A percentile compares a stretch with the other conserved stretches of the same genome.
phyloP scores from a whole-genome alignment of 768 basidiomycete species.

The Trametopsis cervina region DNA sequence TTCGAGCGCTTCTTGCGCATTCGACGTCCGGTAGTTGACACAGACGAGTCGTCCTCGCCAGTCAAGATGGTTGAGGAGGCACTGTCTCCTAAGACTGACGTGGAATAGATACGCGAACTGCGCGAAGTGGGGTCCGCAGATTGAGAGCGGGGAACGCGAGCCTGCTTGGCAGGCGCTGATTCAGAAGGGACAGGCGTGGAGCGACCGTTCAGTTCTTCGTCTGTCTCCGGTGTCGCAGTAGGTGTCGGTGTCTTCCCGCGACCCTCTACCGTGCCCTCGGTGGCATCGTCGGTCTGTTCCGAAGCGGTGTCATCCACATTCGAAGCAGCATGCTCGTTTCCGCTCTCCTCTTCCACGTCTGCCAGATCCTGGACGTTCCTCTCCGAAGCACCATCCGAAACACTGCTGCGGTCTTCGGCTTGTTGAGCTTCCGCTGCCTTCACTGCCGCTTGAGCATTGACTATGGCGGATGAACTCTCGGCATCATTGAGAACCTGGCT shows the following conservation, averaged over 20 bases:
- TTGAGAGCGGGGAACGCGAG: slow-evolving; percentile 67
- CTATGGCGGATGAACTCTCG: background rate
- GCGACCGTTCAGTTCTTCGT: slow-evolving; percentile 17
- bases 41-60: slow-evolving; percentile 62
- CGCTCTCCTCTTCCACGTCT: slow-evolving; percentile 1
- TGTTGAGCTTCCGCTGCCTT: slow-evolving; percentile 22
- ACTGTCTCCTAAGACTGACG: slow-evolving; percentile 19
- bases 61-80: slow-evolving; percentile 45
- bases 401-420: background rate
- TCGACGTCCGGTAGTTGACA: slow-evolving; percentile 45
- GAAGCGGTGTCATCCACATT: slow-evolving; percentile 7
- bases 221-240: slow-evolving; percentile 9
- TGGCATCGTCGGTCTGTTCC: slow-evolving; percentile 2
- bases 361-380: background rate
- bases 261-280: background rate
- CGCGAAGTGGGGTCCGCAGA: slow-evolving; percentile 71
- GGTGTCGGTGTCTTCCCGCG: background rate
- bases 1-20: slow-evolving; percentile 49
- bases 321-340: background rate
- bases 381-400: background rate
- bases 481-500: slow-evolving; percentile 26
- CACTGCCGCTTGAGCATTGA: slow-evolving; percentile 4
- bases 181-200: slow-evolving; percentile 19
- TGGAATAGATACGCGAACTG: slow-evolving; percentile 52
- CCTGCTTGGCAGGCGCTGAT: slow-evolving; percentile 23